Conservation (phyloP, 1,139 yeast genomes). For the Eremothecium coryli region DNA sequence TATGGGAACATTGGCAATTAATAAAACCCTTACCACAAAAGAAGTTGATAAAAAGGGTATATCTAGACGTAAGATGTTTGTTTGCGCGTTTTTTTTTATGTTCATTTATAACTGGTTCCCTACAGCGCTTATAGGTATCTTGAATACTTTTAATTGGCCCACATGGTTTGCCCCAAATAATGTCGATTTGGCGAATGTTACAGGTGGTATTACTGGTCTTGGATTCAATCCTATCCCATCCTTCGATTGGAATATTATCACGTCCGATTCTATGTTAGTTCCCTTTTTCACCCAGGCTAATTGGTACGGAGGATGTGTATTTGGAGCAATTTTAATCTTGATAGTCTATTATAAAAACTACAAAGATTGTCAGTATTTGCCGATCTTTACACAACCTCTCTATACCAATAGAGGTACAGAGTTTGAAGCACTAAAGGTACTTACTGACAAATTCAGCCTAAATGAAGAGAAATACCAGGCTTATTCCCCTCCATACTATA, state of each 20-base stretch:
- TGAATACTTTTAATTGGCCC: constrained; percentile 46
- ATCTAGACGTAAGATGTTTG: constrained; percentile 40
- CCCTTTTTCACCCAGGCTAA: constrained; percentile 43
- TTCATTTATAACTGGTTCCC: constrained; percentile 54
- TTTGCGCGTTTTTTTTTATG: constrained; percentile 32
- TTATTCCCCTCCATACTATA: constrained; percentile 50
- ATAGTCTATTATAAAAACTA: constrained; percentile 44
- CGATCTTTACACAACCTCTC: constrained; percentile 43
- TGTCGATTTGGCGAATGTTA: constrained; percentile 43
- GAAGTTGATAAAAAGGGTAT: constrained; percentile 42
- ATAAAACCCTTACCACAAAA: constrained; percentile 43
- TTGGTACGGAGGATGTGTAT: constrained; percentile 36
- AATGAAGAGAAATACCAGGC: constrained; percentile 36
- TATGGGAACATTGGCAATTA: constrained; percentile 47
- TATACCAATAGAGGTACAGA: constrained; percentile 41
- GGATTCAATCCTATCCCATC: constrained; percentile 49
- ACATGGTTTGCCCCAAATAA: constrained; percentile 55
- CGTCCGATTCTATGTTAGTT: constrained; percentile 7
- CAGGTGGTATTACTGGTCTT: constrained; percentile 44
- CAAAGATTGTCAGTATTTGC: constrained; percentile 44
- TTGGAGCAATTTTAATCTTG: constrained; percentile 36
- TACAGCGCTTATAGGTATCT: constrained; percentile 22
- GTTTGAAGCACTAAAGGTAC: constrained; percentile 37
- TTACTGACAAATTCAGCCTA: constrained; percentile 34
- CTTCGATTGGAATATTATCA: constrained; percentile 39